Evolutionary conservation across 768 basidiomycete species (phyloP).

Genomic region (Fistulinella prunicolor): DNA sequence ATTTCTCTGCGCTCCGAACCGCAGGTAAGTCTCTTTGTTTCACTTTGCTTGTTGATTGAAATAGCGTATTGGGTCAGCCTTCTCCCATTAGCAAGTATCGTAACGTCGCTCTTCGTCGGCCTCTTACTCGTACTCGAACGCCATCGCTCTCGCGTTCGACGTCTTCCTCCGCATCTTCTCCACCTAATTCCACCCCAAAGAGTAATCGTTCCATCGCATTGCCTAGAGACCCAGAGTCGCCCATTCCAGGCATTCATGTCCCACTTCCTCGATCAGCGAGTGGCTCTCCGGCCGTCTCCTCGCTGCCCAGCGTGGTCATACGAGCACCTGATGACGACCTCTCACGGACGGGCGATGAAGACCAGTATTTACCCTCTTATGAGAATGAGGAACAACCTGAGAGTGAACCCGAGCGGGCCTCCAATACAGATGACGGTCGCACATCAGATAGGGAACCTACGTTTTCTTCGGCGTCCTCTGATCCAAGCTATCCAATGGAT

Average conservation of each 20-base stretch:
- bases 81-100: slow-evolving; percentile 64
- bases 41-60: neutral
- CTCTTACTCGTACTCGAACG: slow-evolving; percentile 52
- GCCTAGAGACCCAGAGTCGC: slow-evolving; percentile 43
- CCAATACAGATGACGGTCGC: slow-evolving; percentile 26
- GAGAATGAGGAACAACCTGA: slow-evolving; percentile 11
- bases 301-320: slow-evolving; percentile 23
- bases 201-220: slow-evolving; percentile 47
- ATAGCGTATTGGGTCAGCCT: slow-evolving; percentile 37
- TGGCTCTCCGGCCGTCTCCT: slow-evolving; percentile 44
- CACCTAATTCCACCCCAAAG: slow-evolving; percentile 61
- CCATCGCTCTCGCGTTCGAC: slow-evolving; percentile 66
- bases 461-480: slow-evolving; percentile 65
- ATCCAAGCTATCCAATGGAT: slow-evolving; percentile 31
- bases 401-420: slow-evolving; percentile 21
- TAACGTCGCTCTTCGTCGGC: slow-evolving; percentile 57
- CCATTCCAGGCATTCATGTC: slow-evolving; percentile 42
- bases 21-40: slow-evolving; percentile 40
- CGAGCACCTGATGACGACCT: slow-evolving; percentile 19
- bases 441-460: slow-evolving; percentile 51
- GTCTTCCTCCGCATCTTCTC: slow-evolving; percentile 50
- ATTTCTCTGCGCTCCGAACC: slow-evolving; percentile 59
- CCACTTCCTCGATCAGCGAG: slow-evolving; percentile 54
- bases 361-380: neutral
- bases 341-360: slow-evolving; percentile 17